Evolutionary conservation across 352 stramenopile genomes (phyloP).

Genomic region (Phytophthora nicotianae): DNA sequence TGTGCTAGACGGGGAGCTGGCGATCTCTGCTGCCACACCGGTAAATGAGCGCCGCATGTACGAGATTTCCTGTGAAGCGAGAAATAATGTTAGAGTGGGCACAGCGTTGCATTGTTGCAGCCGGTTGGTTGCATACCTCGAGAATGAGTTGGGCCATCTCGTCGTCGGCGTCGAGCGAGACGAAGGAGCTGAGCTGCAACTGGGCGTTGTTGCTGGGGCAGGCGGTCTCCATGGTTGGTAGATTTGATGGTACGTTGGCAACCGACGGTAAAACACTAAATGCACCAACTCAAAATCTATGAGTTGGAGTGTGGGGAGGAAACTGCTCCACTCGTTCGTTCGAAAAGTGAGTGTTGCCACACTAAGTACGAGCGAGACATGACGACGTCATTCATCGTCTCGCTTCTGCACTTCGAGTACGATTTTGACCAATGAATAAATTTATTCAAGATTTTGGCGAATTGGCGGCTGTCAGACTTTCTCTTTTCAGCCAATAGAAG

Average conservation of each 20-base stretch:
- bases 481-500: conserved; percentile 8
- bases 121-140: conserved; percentile 46
- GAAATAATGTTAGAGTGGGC: conserved; percentile 10
- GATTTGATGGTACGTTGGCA: conserved; percentile 5
- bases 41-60: conserved; percentile 73
- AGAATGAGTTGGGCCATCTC: conserved; percentile 82
- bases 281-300: conserved; percentile 4
- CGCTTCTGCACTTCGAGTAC: background rate
- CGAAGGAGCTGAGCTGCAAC: conserved; percentile 77
- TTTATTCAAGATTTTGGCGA: conserved; percentile 1
- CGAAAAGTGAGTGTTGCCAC: conserved; percentile 27
- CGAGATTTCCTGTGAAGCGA: conserved; percentile 56
- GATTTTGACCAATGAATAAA: conserved; percentile 17
- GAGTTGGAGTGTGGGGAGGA: conserved; percentile 14
- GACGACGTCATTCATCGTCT: conserved; percentile 13
- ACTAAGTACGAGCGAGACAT: conserved; percentile 38
- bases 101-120: conserved; percentile 2
- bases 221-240: conserved; percentile 39
- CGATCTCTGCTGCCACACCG: conserved; percentile 67
- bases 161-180: conserved; percentile 75
- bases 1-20: conserved; percentile 64
- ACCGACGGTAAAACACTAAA: conserved; percentile 29
- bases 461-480: background rate
- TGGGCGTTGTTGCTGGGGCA: conserved; percentile 51
- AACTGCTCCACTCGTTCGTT: conserved; percentile 17